Evolutionary conservation across 1,284 basidiomycete genomes (phyloP), one percentile per base, ranked within the genome.

Genomic region (Pholiota adiposa): DNA sequence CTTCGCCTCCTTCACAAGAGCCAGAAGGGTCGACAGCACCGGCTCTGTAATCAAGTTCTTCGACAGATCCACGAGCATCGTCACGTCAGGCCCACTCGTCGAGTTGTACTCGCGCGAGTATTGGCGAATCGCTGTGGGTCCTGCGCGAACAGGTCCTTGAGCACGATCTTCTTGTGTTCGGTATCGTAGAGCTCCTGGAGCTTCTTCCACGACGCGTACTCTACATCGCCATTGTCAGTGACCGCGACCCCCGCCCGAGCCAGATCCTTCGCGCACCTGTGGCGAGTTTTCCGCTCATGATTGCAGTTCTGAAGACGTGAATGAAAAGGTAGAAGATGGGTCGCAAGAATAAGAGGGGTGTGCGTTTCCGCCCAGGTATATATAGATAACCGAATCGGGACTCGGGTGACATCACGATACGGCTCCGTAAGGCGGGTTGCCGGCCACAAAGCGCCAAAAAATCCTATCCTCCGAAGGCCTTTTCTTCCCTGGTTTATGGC

Each of bases 31-130:
- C 18, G 83, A 77, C 62, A 95, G 84, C 74, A 98, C 88, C 63
- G 93, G 88, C 69, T 94, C 83, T 63, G 93, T 95, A 82, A 98
- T 86, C 64, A 98, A 79, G 79, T 99, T 98, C 82, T 99, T 99
- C 72, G 94, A 97, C 79, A 92, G 97, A 79, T 99, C 97, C 71
- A 98, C 84, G 63, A 99, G 85, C 78, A 99, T 85, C 56, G 90
- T 89, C 59, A 91, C 89, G 63, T 86, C 82, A 33, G 89, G 83
- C 51, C 86, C 85, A 38, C 83, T 83, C 6, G 80, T 75, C 55
- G 89, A 86, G 61, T 79, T 83, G 79, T 94, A 99, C 65, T 89
- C 82, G 63, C 83, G 84, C 51, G 93, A 96, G 80, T 93, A 93
- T 73, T 93, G 62, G 84, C 74, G 82, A 98, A 99, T 61, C 97